These are phyloP conservation scores for Omphalotus olearius DNA, from an alignment of 1,284 basidiomycete species.

Conservation along the genomic window DNA sequence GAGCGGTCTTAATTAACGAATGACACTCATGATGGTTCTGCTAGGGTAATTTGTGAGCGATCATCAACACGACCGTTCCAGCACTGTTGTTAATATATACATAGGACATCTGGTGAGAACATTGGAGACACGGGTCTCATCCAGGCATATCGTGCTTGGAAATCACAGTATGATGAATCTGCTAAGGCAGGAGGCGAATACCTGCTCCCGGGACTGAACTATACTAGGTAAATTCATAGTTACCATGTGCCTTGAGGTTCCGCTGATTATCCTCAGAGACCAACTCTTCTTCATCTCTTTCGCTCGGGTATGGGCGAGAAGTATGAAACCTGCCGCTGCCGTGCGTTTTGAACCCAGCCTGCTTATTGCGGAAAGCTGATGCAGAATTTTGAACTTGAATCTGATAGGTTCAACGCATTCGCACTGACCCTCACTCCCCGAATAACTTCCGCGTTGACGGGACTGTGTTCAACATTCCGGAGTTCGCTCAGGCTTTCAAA, in stretches of 20 bases:
- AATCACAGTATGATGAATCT: conserved; percentile 56
- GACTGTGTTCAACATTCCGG: conserved; percentile 75
- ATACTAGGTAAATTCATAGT: conserved; percentile 48
- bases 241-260: background rate
- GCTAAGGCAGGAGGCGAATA: conserved; percentile 59
- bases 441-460: conserved; percentile 77
- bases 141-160: conserved; percentile 88
- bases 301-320: conserved; percentile 72
- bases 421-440: conserved; percentile 88
- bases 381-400: conserved; percentile 6
- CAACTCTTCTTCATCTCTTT: conserved; percentile 92
- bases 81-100: conserved; percentile 9
- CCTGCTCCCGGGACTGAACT: conserved; percentile 80
- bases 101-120: conserved; percentile 83
- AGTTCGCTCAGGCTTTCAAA: conserved; percentile 76
- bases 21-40: conserved; percentile 5
- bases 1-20: background rate
- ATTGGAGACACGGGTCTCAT: conserved; percentile 86
- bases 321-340: conserved; percentile 71
- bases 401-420: conserved; percentile 66
- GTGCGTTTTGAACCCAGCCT: conserved; percentile 31
- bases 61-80: background rate
- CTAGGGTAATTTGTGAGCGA: conserved; percentile 67
- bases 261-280: conserved; percentile 45
- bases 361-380: too few relatives aligned